Percentiles rank a stretch among this genome's conserved stretches.
Conservation (phyloP, 2,329 filamentous ascomycete genomes). For the Sclerotinia subarctica region DNA sequence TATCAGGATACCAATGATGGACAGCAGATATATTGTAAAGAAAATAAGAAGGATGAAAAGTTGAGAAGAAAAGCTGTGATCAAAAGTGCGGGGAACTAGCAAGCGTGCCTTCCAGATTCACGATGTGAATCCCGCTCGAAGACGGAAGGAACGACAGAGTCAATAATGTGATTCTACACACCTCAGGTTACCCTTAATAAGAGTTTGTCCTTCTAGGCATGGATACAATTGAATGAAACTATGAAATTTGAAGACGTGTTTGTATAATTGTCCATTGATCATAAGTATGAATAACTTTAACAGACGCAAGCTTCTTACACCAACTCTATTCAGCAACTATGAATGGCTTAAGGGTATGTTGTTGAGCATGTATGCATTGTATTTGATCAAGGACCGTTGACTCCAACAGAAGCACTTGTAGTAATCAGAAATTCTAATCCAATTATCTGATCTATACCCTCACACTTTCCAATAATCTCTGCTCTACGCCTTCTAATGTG, state of each 20-base stretch:
- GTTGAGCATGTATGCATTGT: background rate
- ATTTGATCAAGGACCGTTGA: background rate
- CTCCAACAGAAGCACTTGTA: slow-evolving; percentile 9
- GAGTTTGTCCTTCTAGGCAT: background rate
- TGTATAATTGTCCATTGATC: background rate
- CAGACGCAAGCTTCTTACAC: too few species aligned
- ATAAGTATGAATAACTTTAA: background rate
- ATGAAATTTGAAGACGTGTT: background rate
- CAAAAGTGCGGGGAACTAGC: background rate
- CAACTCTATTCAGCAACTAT: background rate
- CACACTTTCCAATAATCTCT: slow-evolving; percentile 64
- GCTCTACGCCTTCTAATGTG: slow-evolving; percentile 83
- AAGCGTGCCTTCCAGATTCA: background rate
- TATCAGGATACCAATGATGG: background rate
- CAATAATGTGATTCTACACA: background rate
- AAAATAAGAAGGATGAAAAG: background rate
- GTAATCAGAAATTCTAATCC: background rate
- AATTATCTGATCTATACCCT: slow-evolving; percentile 25
- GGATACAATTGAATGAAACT: background rate
- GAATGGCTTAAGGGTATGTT: background rate
- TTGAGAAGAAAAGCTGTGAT: background rate
- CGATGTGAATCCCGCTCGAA: background rate
- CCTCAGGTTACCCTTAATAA: background rate
- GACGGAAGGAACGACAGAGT: background rate
- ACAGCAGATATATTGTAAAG: too few species aligned